Percentiles rank a stretch among this genome's conserved stretches.
These are phyloP conservation scores for Rhizopogon rudus DNA, from an alignment of 768 basidiomycete genomes.

Conservation along the genomic window DNA sequence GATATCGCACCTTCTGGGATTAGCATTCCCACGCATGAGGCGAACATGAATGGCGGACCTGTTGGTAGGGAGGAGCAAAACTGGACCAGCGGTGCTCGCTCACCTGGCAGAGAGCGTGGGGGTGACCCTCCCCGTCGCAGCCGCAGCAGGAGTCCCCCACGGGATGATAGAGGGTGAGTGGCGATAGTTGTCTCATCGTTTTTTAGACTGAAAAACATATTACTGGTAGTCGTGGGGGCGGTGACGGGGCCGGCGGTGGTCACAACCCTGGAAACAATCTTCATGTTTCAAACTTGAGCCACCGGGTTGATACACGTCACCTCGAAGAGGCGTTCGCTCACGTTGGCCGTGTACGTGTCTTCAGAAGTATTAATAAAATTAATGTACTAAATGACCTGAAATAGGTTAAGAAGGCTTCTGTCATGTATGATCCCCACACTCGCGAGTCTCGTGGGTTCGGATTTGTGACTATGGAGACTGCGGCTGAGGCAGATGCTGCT, in stretches of 20 bases:
- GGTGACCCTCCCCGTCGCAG: conserved; percentile 59
- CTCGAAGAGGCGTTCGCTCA: conserved; percentile 88
- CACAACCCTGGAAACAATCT: conserved; percentile 65
- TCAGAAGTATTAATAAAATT: neutral
- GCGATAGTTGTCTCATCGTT: neutral
- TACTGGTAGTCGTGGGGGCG: neutral
- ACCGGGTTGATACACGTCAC: conserved; percentile 72
- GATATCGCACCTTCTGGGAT: conserved; percentile 75
- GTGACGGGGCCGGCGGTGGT: conserved; percentile 26
- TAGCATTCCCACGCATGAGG: conserved; percentile 58
- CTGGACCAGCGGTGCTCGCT: conserved; percentile 48
- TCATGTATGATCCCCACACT: conserved; percentile 69
- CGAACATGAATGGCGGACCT: conserved; percentile 38
- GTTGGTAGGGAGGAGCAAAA: conserved; percentile 49
- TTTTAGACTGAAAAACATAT: neutral
- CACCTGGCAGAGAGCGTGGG: conserved; percentile 36
- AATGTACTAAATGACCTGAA: neutral
- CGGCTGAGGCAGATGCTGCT: conserved; percentile 89
- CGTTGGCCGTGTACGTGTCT: conserved; percentile 67
- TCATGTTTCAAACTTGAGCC: conserved; percentile 55
- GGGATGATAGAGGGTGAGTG: conserved; percentile 54
- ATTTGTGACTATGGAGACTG: conserved; percentile 83
- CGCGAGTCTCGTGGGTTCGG: conserved; percentile 77
- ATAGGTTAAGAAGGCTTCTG: conserved; percentile 59
- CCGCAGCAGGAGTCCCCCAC: conserved; percentile 75